phyloP scores from a whole-genome alignment of 2,329 filamentous ascomycete species.

The Venturia pyrina region DNA sequence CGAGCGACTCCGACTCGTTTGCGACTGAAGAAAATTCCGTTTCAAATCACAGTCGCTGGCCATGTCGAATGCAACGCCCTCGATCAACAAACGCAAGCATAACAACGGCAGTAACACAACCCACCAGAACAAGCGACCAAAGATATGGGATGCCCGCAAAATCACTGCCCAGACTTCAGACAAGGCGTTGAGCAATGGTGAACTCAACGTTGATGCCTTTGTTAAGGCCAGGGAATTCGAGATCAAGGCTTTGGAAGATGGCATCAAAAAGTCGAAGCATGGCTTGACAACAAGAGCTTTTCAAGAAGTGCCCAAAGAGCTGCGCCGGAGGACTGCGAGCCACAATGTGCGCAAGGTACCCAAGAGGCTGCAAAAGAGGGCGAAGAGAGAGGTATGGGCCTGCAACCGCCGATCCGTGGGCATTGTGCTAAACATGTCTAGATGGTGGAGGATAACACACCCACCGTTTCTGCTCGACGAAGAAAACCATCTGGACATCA shows the following conservation, averaged over 20 bases:
- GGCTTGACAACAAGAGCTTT: slow-evolving; percentile 64
- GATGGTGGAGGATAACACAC: slow-evolving; percentile 87
- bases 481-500: slow-evolving; percentile 46
- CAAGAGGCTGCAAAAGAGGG: slow-evolving; percentile 59
- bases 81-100: not conserved
- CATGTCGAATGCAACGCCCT: not conserved
- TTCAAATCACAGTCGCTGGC: too few relatives aligned
- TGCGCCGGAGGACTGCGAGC: slow-evolving; percentile 82
- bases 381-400: slow-evolving; percentile 46
- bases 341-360: slow-evolving; percentile 92
- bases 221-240: slow-evolving; percentile 80
- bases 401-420: not conserved
- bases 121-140: not conserved
- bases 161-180: slow-evolving; percentile 33
- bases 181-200: slow-evolving; percentile 56
- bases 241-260: slow-evolving; percentile 73
- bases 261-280: slow-evolving; percentile 65
- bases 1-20: too few relatives aligned
- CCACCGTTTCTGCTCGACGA: slow-evolving; percentile 58
- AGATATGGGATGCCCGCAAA: slow-evolving; percentile 29
- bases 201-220: slow-evolving; percentile 77
- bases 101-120: not conserved
- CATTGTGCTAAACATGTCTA: slow-evolving; percentile 31
- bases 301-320: slow-evolving; percentile 74
- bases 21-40: too few relatives aligned